Percentiles rank a stretch among this genome's conserved stretches.
phyloP scores from a whole-genome alignment of 176 grass and related monocot genomes.

The Triticum dicoccoides region DNA sequence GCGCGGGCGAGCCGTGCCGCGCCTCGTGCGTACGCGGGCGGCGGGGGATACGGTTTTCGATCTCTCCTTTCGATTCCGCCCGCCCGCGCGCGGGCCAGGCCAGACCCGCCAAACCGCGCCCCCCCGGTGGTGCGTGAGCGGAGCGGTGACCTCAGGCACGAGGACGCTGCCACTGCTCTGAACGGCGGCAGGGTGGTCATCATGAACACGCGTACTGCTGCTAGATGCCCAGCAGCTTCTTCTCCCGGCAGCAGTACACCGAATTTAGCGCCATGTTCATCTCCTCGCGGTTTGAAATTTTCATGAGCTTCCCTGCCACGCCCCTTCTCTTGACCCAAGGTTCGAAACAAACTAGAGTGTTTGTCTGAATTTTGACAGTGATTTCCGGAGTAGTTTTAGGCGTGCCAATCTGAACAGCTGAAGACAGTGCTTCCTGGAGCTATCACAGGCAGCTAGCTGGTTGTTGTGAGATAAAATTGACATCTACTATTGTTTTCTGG shows the following conservation, averaged over 20 bases:
- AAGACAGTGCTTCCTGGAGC: not conserved
- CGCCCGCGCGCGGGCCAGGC: not conserved
- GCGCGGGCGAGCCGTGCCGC: not conserved
- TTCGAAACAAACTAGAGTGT: not conserved
- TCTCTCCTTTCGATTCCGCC: not conserved
- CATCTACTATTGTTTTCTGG: not conserved
- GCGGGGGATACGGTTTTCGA: not conserved
- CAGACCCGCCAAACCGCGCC: not conserved
- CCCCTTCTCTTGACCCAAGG: too few relatives aligned
- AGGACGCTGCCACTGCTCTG: not conserved
- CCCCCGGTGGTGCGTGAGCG: not conserved
- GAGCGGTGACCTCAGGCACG: slow-evolving; percentile 4
- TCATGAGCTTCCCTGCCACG: not conserved
- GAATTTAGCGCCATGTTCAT: not conserved
- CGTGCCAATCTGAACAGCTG: not conserved
- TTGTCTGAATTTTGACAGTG: too few relatives aligned
- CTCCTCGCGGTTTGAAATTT: not conserved
- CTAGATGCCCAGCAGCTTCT: not conserved
- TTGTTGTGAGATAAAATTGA: not conserved
- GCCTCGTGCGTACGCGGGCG: not conserved
- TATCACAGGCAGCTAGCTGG: not conserved
- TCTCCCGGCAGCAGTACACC: not conserved
- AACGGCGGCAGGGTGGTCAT: not conserved
- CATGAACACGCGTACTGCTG: not conserved
- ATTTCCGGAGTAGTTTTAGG: not conserved